Evolutionary conservation across 441 rosid species (phyloP), one percentile per base, ranked within the genome.

Genomic region (Theobroma grandiflorum): DNA sequence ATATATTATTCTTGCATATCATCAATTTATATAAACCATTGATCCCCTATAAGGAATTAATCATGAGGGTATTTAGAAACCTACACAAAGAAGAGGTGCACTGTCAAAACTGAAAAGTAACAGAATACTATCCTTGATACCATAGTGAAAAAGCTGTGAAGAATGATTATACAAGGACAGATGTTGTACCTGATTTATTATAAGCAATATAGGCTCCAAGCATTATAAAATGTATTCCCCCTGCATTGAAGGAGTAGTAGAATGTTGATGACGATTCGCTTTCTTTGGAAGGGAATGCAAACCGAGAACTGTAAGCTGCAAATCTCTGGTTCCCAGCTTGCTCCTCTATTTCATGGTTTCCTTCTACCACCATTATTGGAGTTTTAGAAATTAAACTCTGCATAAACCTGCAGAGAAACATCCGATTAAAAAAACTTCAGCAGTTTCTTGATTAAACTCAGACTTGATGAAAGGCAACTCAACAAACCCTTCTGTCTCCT

Each of bases 181-280:
- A 20, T 6, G 16, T 62, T 12, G 50, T 26, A 85, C 88, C 85
- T 72, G 88, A 78, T 80, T 87, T 78, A 47, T 79, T 22, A 47
- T 82, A 87, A 43, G 50, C 74, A 79, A 64, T 55, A 55, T 84
- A 87, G 69, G 88, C 85, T 37, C 87, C 88, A 31, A 87, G 88
- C 90, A 87, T 87, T 26, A 87, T 15, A 61, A 87, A 85, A 77
- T 87, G 88, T 26, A 87, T 85, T 35, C 90, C 90, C 11, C 90
- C 88, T 31, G 88, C 84, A 73, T 85, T 82, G 81, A 85, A 87
- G 45, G 90, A 87, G 35, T 87, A 84, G 76, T 87, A 87, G 75
- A 85, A 78, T 7, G 85, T 76, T 5, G 90, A 87, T 0, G 47
- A 75, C 0, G 88, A 87, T 78, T 79, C 72, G 37, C 88, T 83